These are phyloP conservation scores for Halophytophthora polymorphica DNA, from an alignment of 352 stramenopile species.

Conservation along the genomic window DNA sequence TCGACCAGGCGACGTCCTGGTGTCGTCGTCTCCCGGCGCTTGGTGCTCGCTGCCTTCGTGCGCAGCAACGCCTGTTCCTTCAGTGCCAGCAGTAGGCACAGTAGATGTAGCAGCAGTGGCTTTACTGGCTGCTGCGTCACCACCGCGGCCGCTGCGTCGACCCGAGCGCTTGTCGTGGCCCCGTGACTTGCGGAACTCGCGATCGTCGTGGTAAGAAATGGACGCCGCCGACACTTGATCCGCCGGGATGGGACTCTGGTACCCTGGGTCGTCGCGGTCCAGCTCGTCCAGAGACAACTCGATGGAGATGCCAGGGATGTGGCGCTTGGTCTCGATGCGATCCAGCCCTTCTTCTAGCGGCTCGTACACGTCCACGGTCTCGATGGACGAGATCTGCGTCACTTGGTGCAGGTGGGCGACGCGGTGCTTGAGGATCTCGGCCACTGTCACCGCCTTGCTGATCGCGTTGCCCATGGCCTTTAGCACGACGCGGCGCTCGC, in stretches of 20 bases:
- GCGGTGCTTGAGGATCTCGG: slow-evolving; percentile 81
- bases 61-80: not conserved
- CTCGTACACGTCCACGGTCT: slow-evolving; percentile 82
- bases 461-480: slow-evolving; percentile 86
- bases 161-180: slow-evolving; percentile 14
- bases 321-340: slow-evolving; percentile 64
- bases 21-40: slow-evolving; percentile 10
- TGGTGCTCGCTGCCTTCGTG: slow-evolving; percentile 9
- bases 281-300: slow-evolving; percentile 64
- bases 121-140: slow-evolving; percentile 4
- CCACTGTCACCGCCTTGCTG: slow-evolving; percentile 81
- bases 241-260: slow-evolving; percentile 67
- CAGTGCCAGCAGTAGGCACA: slow-evolving; percentile 1
- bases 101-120: slow-evolving; percentile 5
- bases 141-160: slow-evolving; percentile 10
- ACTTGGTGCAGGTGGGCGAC: slow-evolving; percentile 71
- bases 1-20: slow-evolving; percentile 13
- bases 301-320: slow-evolving; percentile 77
- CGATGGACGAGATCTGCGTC: slow-evolving; percentile 75
- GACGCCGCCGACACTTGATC: slow-evolving; percentile 44
- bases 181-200: slow-evolving; percentile 29
- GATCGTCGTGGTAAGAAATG: slow-evolving; percentile 29
- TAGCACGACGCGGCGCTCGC: slow-evolving; percentile 56
- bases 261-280: slow-evolving; percentile 54
- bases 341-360: slow-evolving; percentile 83